A percentile compares a stretch with the other conserved stretches of the same genome.
These are phyloP conservation scores for Hypoxylon sp. DNA, from an alignment of 2,329 filamentous ascomycete species.

Conservation along the genomic window DNA sequence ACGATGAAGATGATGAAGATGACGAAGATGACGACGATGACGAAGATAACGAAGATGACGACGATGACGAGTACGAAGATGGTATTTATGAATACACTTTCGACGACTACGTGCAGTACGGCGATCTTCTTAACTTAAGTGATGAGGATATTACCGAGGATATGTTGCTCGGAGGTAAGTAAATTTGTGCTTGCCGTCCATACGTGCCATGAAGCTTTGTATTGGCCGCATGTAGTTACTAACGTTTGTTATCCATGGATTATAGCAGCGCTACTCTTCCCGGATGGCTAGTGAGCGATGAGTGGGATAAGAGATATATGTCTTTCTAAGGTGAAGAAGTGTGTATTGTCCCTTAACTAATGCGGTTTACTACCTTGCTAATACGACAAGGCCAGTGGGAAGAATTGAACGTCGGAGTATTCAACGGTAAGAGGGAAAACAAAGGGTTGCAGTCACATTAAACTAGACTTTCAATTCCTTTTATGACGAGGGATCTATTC, in stretches of 20 bases:
- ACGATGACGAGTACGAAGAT: background rate
- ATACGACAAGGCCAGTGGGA: background rate
- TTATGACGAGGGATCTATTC: background rate
- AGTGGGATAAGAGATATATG: background rate
- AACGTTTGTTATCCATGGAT: background rate
- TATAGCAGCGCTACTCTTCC: too few relatives aligned
- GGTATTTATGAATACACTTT: too few relatives aligned
- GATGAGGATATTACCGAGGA: background rate
- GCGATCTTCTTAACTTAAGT: slow-evolving; percentile 5
- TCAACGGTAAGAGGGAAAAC: background rate
- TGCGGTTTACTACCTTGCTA: background rate
- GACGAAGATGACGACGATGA: background rate
- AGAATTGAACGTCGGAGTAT: background rate
- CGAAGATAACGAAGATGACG: background rate
- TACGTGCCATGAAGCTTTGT: background rate
- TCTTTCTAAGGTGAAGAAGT: background rate
- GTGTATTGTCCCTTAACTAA: background rate
- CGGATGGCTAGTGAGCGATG: background rate
- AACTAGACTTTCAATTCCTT: background rate
- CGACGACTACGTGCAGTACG: slow-evolving; percentile 3
- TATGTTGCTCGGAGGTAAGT: slow-evolving; percentile 4
- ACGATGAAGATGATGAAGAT: background rate
- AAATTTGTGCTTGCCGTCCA: background rate
- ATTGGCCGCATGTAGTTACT: background rate
- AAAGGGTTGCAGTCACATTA: too few relatives aligned